Evolutionary conservation across 805 yeast species (phyloP).

Genomic region (Candida takata): DNA sequence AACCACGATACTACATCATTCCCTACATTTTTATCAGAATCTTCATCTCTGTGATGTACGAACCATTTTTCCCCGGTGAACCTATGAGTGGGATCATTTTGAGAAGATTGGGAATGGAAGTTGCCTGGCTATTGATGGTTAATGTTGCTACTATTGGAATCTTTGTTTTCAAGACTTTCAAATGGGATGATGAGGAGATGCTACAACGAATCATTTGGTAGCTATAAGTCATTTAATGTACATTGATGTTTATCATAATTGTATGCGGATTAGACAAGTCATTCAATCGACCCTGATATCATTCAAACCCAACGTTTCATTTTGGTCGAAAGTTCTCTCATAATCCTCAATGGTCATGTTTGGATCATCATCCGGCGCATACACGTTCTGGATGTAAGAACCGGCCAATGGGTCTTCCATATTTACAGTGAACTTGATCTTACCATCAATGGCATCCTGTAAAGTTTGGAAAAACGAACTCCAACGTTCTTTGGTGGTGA

Average conservation of each 20-base stretch:
- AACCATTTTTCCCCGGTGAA: conserved; percentile 21
- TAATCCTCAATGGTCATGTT: conserved; percentile 88
- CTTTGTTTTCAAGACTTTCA: conserved; percentile 55
- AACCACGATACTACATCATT: conserved; percentile 85
- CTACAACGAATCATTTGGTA: conserved; percentile 88
- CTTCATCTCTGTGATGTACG: conserved; percentile 36
- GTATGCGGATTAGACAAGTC: neutral
- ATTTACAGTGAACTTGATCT: conserved; percentile 69
- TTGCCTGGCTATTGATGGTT: conserved; percentile 52
- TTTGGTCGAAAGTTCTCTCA: conserved; percentile 82
- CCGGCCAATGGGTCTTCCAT: conserved; percentile 96
- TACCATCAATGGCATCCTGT: conserved; percentile 76
- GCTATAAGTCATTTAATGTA: conserved; percentile 2
- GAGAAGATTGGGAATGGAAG: conserved; percentile 44
- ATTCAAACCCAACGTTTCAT: conserved; percentile 82
- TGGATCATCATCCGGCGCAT: conserved; percentile 98
- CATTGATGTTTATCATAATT: neutral
- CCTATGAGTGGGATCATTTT: conserved; percentile 17
- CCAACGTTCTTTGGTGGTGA: conserved; percentile 77
- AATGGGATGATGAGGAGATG: conserved; percentile 56
- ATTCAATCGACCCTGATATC: conserved; percentile 29
- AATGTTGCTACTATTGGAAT: conserved; percentile 46
- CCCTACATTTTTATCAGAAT: conserved; percentile 76
- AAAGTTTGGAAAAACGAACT: conserved; percentile 63
- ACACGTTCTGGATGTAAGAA: conserved; percentile 94